Base-by-base conservation (phyloP, 176 grass and related monocot genomes). In the Areca catechu region DNA sequence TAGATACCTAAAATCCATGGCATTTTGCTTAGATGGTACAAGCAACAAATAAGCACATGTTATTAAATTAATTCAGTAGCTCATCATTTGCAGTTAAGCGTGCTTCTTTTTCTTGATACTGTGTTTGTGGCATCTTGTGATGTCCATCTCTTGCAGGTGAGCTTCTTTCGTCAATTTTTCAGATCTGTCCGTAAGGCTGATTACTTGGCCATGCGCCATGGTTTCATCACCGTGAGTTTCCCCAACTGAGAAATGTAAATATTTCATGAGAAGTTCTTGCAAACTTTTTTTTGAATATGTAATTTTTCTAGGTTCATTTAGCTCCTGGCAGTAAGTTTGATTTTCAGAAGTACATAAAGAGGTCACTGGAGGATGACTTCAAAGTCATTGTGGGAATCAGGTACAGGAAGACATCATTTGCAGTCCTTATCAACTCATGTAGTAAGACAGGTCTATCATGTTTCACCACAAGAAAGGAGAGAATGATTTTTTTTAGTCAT, bases 291-390 rank as follows among this genome's bases (percentile, higher is more conserved):
- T 62, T 21, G 59, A 43, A 4, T 43, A 34, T 28, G 43, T 56
- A 27, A 7, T 61, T 57, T 48, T 47, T 59, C 21, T 54, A 97
- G 93, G 86, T 91, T n/a, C 93, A 98, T 73, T 68, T 98, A 21
- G 87, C 93, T 77, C 84, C 75, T 53, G 87, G 87, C 14, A 92
- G 84, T 70, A 91, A 98, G 62, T 98, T 98, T 56, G 83, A 98
- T 78, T 98, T 98, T 65, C 87, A 98, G 43, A 98, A 98, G 54
- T 98, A 98, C 62, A 98, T 98, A 71, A 92, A 92, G 68, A 71
- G 93, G 54, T 88, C 93, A 15, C 75, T 98, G 4, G 87, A 98
- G 69, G 92, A 96, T 52, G 92, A 96, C 67, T 96, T 96, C 77
- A 96, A 96, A 63, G 86, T 90, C 57, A 77, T 98, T n/a, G 87